phyloP scores from a whole-genome alignment of 768 basidiomycete genomes.

The Paxillus involutus region DNA sequence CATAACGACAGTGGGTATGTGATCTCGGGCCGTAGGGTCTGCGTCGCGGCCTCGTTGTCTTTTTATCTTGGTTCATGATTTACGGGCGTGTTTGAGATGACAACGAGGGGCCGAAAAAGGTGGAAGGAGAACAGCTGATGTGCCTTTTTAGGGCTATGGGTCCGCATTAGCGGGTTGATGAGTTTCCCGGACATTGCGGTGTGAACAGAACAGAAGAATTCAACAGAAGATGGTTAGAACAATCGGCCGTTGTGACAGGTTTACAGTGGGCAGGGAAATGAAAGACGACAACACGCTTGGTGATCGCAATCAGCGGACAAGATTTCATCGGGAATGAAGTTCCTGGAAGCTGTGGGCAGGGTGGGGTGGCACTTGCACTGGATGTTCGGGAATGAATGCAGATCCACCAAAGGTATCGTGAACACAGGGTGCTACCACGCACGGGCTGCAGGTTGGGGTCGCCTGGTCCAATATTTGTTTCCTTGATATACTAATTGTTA shows the following conservation, averaged over 20 bases:
- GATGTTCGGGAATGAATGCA: constrained; percentile 34
- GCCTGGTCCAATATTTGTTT: background rate
- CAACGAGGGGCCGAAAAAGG: constrained; percentile 21
- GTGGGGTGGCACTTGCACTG: background rate
- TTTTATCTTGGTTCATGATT: constrained; percentile 19
- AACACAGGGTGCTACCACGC: no score
- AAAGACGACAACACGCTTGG: constrained; percentile 9
- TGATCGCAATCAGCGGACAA: constrained; percentile 25
- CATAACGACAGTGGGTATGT: constrained; percentile 16
- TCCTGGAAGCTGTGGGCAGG: constrained; percentile 30
- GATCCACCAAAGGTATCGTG: constrained; percentile 21
- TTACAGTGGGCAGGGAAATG: constrained; percentile 8
- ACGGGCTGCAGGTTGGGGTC: background rate
- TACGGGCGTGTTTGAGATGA: constrained; percentile 27
- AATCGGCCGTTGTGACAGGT: constrained; percentile 17
- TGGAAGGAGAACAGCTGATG: constrained; percentile 32
- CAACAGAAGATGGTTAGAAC: constrained; percentile 1
- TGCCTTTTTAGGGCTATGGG: constrained; percentile 39
- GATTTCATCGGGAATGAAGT: constrained; percentile 24
- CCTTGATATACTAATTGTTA: background rate
- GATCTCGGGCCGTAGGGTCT: constrained; percentile 22
- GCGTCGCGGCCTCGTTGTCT: constrained; percentile 28
- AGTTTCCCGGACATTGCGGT: constrained; percentile 41
- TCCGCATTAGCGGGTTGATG: constrained; percentile 28
- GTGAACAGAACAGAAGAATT: constrained; percentile 39